Conservation (phyloP, 495 filamentous ascomycete species). For the Durotheca rogersii region DNA sequence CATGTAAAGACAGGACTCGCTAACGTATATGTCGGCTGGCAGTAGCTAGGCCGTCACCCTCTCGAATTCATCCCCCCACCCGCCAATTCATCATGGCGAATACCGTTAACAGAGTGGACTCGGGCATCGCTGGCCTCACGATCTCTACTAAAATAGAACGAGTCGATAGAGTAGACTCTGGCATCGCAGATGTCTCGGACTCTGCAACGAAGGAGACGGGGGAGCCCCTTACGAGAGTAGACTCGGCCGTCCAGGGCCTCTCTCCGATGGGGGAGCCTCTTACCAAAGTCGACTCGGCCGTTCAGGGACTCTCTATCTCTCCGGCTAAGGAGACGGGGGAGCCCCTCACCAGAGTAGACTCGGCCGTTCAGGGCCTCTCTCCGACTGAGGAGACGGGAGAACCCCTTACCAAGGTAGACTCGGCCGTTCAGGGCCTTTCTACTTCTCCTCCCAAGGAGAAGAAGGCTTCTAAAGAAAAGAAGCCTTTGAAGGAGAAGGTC, state of each 20-base stretch:
- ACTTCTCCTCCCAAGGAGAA: conserved; percentile 66
- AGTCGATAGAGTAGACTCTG: conserved; percentile 83
- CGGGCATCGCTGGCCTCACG: not conserved
- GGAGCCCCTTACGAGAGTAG: conserved; percentile 77
- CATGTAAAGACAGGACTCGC: not conserved
- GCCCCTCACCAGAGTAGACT: conserved; percentile 81
- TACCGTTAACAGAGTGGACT: too few relatives aligned
- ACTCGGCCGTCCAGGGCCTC: conserved; percentile 81
- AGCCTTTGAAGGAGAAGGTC: conserved; percentile 61
- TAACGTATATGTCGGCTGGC: conserved; percentile 2
- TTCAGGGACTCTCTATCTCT: conserved; percentile 17
- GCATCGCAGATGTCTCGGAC: conserved; percentile 73
- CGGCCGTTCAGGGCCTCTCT: conserved; percentile 75
- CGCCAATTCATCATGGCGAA: conserved; percentile 15
- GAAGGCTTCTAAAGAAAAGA: too few relatives aligned
- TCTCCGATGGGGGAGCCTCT: conserved; percentile 58
- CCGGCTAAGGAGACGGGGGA: conserved; percentile 67
- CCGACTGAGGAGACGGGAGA: conserved; percentile 63
- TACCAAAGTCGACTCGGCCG: not conserved
- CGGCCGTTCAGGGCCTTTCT: conserved; percentile 75
- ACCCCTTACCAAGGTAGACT: conserved; percentile 82
- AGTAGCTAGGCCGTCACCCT: conserved; percentile 15
- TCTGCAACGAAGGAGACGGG: conserved; percentile 64
- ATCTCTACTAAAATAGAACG: conserved; percentile 62
- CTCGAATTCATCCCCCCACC: conserved; percentile 7